Percentiles rank a stretch among this genome's conserved stretches.
Evolutionary conservation across 108 stramenopile genomes (phyloP).

Genomic region (Cyclotella baltica): DNA sequence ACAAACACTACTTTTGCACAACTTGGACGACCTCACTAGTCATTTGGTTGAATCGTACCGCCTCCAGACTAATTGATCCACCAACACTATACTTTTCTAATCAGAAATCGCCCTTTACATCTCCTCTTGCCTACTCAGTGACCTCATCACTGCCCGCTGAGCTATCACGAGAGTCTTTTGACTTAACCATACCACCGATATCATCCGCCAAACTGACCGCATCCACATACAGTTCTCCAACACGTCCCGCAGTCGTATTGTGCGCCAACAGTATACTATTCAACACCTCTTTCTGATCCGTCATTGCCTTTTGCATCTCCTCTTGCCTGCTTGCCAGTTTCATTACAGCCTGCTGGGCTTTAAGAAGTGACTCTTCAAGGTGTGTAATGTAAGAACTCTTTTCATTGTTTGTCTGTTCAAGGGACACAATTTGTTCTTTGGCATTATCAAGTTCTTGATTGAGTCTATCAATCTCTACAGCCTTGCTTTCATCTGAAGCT

Average conservation of each 20-base stretch:
- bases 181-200: not conserved
- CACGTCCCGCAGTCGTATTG: not conserved
- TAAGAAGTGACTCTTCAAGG: conserved; percentile 17
- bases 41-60: no score
- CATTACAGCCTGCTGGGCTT: conserved; percentile 20
- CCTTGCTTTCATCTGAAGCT: conserved; percentile 7
- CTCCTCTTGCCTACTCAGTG: conserved; percentile 20
- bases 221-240: not conserved
- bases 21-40: no score
- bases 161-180: conserved; percentile 6
- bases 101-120: conserved; percentile 6
- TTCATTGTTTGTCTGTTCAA: not conserved
- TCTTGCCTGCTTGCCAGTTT: conserved; percentile 22
- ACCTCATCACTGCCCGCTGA: conserved; percentile 12
- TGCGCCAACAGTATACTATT: conserved; percentile 3
- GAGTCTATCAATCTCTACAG: not conserved
- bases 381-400: conserved; percentile 8
- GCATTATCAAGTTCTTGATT: conserved; percentile 4
- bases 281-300: conserved; percentile 27
- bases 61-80: no score
- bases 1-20: no score
- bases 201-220: conserved; percentile 1
- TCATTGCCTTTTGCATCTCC: conserved; percentile 17
- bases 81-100: conserved; percentile 23
- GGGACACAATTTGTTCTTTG: conserved; percentile 4